Evolutionary conservation across 768 basidiomycete species (phyloP).

Genomic region (Imleria badia): DNA sequence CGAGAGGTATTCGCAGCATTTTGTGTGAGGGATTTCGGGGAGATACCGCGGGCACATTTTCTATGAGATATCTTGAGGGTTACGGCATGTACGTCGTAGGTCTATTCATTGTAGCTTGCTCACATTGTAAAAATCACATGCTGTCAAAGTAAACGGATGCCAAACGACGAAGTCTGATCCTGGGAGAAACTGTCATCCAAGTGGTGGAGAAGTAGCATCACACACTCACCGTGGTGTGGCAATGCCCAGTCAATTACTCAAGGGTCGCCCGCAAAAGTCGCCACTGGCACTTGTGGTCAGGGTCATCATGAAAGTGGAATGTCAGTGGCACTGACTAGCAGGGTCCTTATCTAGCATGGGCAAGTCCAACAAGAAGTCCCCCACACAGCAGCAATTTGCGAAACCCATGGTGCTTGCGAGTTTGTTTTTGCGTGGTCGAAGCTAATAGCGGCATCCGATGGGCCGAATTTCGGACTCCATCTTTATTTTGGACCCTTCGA

Average conservation of each 20-base stretch:
- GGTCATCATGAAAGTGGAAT: neutral
- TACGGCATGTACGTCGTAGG: slow-evolving; percentile 4
- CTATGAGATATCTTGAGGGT: neutral
- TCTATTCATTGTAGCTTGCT: neutral
- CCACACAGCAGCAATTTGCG: too few species aligned
- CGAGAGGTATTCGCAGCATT: neutral
- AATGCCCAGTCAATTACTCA: neutral
- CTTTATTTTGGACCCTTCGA: too few species aligned
- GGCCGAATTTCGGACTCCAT: too few species aligned
- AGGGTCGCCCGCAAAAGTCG: neutral
- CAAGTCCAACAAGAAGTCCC: too few species aligned
- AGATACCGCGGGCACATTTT: neutral
- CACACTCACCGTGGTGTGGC: neutral
- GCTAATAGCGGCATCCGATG: too few species aligned
- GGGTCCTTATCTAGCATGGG: too few species aligned
- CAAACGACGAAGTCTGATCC: neutral
- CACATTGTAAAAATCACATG: neutral
- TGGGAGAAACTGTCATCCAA: neutral
- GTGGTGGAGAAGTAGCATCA: neutral
- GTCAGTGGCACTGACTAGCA: too few species aligned
- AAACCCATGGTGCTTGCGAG: too few species aligned
- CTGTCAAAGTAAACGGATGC: neutral
- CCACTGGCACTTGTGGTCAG: neutral
- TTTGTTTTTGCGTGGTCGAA: too few species aligned
- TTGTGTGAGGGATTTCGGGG: neutral